Evolutionary conservation across 2,329 filamentous ascomycete genomes (phyloP).

Genomic region (Gnomoniopsis sp.): DNA sequence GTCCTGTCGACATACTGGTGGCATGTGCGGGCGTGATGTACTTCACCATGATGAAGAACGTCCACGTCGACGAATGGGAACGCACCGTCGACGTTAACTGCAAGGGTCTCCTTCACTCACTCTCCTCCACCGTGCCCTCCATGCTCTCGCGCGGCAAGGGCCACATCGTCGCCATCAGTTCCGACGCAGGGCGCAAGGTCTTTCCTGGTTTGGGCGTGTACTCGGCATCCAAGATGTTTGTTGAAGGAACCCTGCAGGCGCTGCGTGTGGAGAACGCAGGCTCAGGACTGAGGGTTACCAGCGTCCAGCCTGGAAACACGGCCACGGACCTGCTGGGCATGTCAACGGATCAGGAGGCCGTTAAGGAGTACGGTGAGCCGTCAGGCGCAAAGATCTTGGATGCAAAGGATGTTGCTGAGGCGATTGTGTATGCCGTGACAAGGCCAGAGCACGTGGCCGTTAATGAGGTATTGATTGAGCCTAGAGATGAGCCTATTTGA

Average conservation of each 20-base stretch:
- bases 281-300: slow-evolving; percentile 68
- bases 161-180: slow-evolving; percentile 79
- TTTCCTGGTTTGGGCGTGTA: slow-evolving; percentile 81
- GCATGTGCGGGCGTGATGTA: slow-evolving; percentile 85
- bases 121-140: slow-evolving; percentile 64
- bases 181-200: slow-evolving; percentile 76
- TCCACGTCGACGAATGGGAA: slow-evolving; percentile 71
- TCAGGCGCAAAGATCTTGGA: slow-evolving; percentile 73
- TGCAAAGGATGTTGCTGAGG: slow-evolving; percentile 66
- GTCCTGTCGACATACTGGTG: slow-evolving; percentile 74
- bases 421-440: slow-evolving; percentile 70
- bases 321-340: slow-evolving; percentile 70
- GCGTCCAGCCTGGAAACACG: slow-evolving; percentile 74
- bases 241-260: slow-evolving; percentile 75
- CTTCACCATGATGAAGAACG: slow-evolving; percentile 82
- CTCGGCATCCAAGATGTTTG: slow-evolving; percentile 81
- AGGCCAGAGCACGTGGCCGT: slow-evolving; percentile 75
- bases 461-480: slow-evolving; percentile 78
- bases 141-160: slow-evolving; percentile 69
- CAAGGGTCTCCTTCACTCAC: slow-evolving; percentile 73
- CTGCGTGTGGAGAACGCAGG: slow-evolving; percentile 74
- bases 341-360: slow-evolving; percentile 71
- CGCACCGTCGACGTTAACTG: slow-evolving; percentile 83
- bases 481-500: slow-evolving; percentile 70
- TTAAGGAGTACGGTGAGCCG: slow-evolving; percentile 76